Percentiles rank a stretch among this genome's conserved stretches.
These are phyloP conservation scores for Nakaseomyces bracarensis DNA, from an alignment of 1,139 yeast genomes.

Conservation along the genomic window DNA sequence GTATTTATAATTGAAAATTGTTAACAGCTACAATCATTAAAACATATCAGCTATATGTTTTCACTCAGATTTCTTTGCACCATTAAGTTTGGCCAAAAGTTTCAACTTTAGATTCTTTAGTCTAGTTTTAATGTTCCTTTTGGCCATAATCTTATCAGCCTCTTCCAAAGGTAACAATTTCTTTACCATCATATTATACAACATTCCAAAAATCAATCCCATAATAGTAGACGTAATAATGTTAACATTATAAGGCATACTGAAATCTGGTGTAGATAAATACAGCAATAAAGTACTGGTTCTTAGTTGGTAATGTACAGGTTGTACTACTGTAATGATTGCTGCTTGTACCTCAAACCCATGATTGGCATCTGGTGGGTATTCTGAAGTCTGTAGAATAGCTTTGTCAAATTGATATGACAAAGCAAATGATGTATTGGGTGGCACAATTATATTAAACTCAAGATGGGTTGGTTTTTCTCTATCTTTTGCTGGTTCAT, in stretches of 20 bases:
- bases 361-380: slow-evolving; percentile 98
- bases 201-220: slow-evolving; percentile 84
- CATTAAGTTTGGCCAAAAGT: slow-evolving; percentile 8
- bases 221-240: slow-evolving; percentile 88
- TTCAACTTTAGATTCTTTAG: slow-evolving; percentile 12
- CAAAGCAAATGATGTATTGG: slow-evolving; percentile 52
- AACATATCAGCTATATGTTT: no score
- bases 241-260: slow-evolving; percentile 98
- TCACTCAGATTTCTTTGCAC: slow-evolving; percentile 6
- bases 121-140: slow-evolving; percentile 16
- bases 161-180: slow-evolving; percentile 72
- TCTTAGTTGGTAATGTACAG: slow-evolving; percentile 50
- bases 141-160: slow-evolving; percentile 38
- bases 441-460: slow-evolving; percentile 54
- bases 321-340: slow-evolving; percentile 48
- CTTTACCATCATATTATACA: slow-evolving; percentile 71
- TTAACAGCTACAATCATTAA: no score
- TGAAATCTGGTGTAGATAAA: slow-evolving; percentile 94
- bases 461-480: slow-evolving; percentile 79
- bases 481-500: slow-evolving; percentile 74
- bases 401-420: slow-evolving; percentile 84
- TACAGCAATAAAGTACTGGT: slow-evolving; percentile 80
- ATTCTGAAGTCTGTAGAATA: slow-evolving; percentile 74
- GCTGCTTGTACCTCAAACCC: slow-evolving; percentile 95
- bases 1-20: no score